These are phyloP conservation scores for Mycena haematopus DNA, from an alignment of 768 basidiomycete genomes.

Conservation along the genomic window DNA sequence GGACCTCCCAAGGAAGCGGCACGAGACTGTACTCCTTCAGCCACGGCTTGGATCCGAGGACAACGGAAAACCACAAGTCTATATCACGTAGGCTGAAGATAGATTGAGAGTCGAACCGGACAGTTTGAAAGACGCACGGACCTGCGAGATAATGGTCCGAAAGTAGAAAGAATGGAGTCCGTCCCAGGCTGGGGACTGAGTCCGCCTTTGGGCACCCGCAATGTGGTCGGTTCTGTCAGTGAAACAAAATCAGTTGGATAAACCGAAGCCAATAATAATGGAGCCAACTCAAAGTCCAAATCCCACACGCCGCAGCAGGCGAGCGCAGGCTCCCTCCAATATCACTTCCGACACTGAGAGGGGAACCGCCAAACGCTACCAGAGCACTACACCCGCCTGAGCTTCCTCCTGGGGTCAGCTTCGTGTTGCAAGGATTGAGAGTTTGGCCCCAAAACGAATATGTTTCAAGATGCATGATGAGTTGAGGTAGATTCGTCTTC, in stretches of 20 bases:
- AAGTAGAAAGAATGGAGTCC: conserved; percentile 59
- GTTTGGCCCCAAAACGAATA: conserved; percentile 42
- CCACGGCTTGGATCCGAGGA: conserved; percentile 48
- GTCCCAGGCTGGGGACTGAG: conserved; percentile 47
- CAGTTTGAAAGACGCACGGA: conserved; percentile 34
- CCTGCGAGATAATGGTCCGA: conserved; percentile 58
- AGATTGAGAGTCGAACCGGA: background rate
- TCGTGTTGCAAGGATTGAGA: conserved; percentile 52
- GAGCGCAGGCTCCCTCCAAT: conserved; percentile 45
- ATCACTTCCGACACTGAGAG: conserved; percentile 51
- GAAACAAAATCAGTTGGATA: background rate
- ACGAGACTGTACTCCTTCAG: conserved; percentile 42
- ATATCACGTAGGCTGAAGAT: conserved; percentile 38
- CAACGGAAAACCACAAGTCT: conserved; percentile 38
- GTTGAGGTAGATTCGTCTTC: conserved; percentile 52
- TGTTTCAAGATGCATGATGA: conserved; percentile 47
- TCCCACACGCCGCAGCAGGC: conserved; percentile 34
- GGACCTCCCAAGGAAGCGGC: conserved; percentile 35
- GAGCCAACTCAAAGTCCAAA: conserved; percentile 24
- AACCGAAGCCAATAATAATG: too few species aligned
- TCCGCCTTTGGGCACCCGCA: conserved; percentile 56
- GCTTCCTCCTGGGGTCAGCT: conserved; percentile 56
- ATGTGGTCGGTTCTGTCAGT: conserved; percentile 28
- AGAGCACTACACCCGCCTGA: conserved; percentile 59
- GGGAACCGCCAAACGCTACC: conserved; percentile 51